Evolutionary conservation across 768 basidiomycete species (phyloP).

Genomic region (Lactarius indigo): DNA sequence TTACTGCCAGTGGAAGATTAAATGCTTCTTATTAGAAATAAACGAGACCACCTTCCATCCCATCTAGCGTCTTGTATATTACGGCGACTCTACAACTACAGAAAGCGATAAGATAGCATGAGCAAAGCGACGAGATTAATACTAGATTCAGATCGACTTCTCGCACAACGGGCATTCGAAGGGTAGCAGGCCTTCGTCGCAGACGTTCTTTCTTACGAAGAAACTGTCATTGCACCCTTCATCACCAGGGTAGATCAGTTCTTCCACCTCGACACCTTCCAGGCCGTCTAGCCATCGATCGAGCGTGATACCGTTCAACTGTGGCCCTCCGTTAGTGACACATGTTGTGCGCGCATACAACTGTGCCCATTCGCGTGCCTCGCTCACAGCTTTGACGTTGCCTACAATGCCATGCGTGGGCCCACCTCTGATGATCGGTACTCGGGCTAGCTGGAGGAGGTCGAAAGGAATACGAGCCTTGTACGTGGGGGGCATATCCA

Average conservation of each 20-base stretch:
- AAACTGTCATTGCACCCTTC: background rate
- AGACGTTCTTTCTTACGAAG: background rate
- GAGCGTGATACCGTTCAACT: background rate
- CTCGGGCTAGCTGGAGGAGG: slow-evolving; percentile 3
- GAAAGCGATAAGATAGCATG: too few relatives aligned
- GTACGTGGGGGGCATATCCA: background rate
- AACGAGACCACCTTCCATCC: background rate
- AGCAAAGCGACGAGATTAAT: background rate
- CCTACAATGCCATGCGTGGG: slow-evolving; percentile 4
- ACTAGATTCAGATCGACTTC: background rate
- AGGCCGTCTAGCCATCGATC: slow-evolving; percentile 19
- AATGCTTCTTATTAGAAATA: background rate
- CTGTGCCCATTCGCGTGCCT: slow-evolving; percentile 15
- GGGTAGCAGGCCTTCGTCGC: background rate
- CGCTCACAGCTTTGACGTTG: slow-evolving; percentile 10
- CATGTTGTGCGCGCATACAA: background rate
- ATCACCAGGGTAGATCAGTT: slow-evolving; percentile 17
- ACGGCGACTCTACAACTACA: too few relatives aligned
- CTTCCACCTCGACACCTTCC: slow-evolving; percentile 17
- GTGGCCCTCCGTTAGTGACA: background rate
- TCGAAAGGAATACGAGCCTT: background rate
- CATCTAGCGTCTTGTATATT: too few relatives aligned
- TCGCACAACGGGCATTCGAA: slow-evolving; percentile 9
- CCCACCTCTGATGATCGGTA: slow-evolving; percentile 14
- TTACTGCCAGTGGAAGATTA: background rate